Conservation (phyloP, 2,329 filamentous ascomycete species). For the Paradendryphiella salina region DNA sequence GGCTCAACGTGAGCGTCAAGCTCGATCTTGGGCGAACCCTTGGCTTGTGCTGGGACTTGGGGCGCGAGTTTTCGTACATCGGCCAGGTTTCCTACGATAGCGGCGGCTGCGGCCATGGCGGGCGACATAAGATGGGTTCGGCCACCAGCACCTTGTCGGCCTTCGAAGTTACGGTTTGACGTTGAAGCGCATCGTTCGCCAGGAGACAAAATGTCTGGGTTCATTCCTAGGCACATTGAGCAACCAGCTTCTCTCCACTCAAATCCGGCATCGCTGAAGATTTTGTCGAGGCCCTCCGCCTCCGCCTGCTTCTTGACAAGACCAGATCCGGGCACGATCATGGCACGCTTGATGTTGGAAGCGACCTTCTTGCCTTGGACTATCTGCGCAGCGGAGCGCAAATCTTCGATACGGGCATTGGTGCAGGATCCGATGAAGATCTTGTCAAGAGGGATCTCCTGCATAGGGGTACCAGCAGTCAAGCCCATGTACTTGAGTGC, state of each 20-base stretch:
- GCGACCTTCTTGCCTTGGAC: conserved; percentile 88
- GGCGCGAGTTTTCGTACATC: conserved; percentile 81
- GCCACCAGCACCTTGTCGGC: conserved; percentile 87
- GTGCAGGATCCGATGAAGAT: conserved; percentile 98
- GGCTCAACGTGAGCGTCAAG: conserved; percentile 63
- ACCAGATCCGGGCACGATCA: conserved; percentile 95
- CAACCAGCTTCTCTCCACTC: conserved; percentile 98
- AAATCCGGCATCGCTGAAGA: conserved; percentile 89
- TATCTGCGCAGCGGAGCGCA: conserved; percentile 82
- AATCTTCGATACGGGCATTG: conserved; percentile 94
- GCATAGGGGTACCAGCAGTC: conserved; percentile 80
- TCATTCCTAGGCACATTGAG: conserved; percentile 99
- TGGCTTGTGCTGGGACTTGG: conserved; percentile 47
- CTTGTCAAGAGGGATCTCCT: conserved; percentile 92
- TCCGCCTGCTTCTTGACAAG: conserved; percentile 92
- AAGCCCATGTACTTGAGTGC: conserved; percentile 97
- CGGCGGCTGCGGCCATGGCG: conserved; percentile 91
- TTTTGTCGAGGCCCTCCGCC: conserved; percentile 86
- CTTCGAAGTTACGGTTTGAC: conserved; percentile 97
- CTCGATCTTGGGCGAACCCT: conserved; percentile 61
- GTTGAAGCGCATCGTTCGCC: conserved; percentile 93
- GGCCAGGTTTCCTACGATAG: conserved; percentile 85
- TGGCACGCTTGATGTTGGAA: conserved; percentile 84
- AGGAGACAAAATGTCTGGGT: conserved; percentile 92
- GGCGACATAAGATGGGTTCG: conserved; percentile 96